Conservation (phyloP, 2,329 filamentous ascomycete species). For the Botrytis fragariae region DNA sequence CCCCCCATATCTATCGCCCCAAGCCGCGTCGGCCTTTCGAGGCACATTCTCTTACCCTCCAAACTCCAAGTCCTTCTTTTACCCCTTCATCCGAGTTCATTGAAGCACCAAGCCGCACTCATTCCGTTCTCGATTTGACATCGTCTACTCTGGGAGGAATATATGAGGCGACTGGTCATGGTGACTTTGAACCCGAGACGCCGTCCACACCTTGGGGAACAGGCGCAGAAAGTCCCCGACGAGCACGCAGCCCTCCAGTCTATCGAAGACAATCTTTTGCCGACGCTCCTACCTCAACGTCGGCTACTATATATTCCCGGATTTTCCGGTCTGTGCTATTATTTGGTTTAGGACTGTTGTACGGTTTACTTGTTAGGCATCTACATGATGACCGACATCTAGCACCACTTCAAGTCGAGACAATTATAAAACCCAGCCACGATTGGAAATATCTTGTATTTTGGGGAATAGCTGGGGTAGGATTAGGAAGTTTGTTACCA, state of each 20-base stretch:
- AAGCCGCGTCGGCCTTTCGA: conserved; percentile 71
- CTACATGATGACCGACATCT: conserved; percentile 69
- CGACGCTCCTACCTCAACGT: conserved; percentile 34
- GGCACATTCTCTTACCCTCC: conserved; percentile 42
- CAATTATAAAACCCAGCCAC: conserved; percentile 44
- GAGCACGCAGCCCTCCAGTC: conserved; percentile 8
- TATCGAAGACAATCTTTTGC: conserved; percentile 23
- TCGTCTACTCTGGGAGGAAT: conserved; percentile 89
- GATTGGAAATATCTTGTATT: conserved; percentile 69
- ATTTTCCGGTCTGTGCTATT: conserved; percentile 64
- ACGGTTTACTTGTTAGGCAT: conserved; percentile 77
- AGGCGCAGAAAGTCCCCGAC: conserved; percentile 66
- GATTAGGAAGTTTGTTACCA: conserved; percentile 75
- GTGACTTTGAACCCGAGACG: conserved; percentile 51
- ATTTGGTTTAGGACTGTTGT: conserved; percentile 76
- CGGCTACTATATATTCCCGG: conserved; percentile 40
- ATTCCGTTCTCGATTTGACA: conserved; percentile 82
- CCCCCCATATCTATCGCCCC: conserved; percentile 57
- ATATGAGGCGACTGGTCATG: conserved; percentile 67
- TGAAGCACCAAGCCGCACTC: conserved; percentile 63
- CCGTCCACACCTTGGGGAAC: conserved; percentile 73
- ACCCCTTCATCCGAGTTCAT: conserved; percentile 53
- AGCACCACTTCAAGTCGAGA: conserved; percentile 55
- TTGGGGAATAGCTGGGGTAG: conserved; percentile 80
- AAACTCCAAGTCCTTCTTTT: conserved; percentile 57